Percentiles rank a stretch among this genome's conserved stretches.
Evolutionary conservation across 2,329 filamentous ascomycete species (phyloP).

Genomic region (Epichloe typhina): DNA sequence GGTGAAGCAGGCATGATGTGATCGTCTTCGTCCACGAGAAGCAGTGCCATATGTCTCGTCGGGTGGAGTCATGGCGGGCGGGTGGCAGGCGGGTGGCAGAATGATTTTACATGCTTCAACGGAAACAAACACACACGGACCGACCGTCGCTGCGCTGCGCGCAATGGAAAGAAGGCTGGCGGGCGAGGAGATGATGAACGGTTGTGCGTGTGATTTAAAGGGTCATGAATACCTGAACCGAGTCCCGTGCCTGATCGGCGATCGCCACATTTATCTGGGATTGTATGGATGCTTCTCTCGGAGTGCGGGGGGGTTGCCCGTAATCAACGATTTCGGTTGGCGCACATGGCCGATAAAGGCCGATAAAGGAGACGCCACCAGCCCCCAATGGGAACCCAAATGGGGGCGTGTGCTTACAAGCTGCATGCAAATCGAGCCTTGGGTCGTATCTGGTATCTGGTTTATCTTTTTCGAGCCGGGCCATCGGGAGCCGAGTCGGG

Average conservation of each 20-base stretch:
- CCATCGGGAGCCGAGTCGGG: not conserved
- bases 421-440: not conserved
- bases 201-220: not conserved
- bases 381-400: too few relatives aligned
- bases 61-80: constrained; percentile 17
- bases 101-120: not conserved
- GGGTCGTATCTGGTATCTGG: not conserved
- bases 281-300: not conserved
- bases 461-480: not conserved
- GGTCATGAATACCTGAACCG: too few relatives aligned
- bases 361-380: constrained; percentile 5
- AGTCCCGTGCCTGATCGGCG: not conserved
- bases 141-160: not conserved
- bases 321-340: not conserved
- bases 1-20: constrained; percentile 31
- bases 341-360: constrained; percentile 4
- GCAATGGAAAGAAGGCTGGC: not conserved
- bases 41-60: constrained; percentile 15
- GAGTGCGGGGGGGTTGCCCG: constrained; percentile 3
- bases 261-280: not conserved
- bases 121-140: not conserved
- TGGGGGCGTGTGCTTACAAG: not conserved
- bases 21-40: constrained; percentile 23
- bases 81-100: constrained; percentile 4
- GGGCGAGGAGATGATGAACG: not conserved